These are phyloP conservation scores for Penicillium salamii DNA, from an alignment of 495 filamentous ascomycete genomes.

Conservation along the genomic window DNA sequence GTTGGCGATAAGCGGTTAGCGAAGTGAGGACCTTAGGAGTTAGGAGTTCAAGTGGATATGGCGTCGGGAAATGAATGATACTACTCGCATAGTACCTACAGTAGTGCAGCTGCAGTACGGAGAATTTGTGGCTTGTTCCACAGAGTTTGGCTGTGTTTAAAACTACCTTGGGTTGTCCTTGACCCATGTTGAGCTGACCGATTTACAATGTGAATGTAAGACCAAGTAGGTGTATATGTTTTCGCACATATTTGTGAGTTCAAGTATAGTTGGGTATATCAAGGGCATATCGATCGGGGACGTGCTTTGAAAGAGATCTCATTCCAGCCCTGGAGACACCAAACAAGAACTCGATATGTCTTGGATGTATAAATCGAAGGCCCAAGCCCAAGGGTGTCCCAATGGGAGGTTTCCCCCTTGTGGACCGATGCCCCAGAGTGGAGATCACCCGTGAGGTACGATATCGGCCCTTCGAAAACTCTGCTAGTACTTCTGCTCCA, in stretches of 20 bases:
- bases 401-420: neutral
- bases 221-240: no score
- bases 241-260: no score
- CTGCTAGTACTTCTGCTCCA: no score
- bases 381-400: neutral
- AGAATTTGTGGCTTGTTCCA: neutral
- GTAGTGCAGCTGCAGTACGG: neutral
- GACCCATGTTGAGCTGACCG: no score
- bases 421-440: neutral
- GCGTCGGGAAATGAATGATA: neutral
- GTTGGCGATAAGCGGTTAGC: neutral
- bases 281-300: no score
- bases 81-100: neutral
- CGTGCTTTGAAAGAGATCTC: no score
- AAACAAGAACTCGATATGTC: no score
- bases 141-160: neutral
- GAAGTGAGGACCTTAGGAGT: constrained; percentile 3
- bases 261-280: no score
- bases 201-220: neutral
- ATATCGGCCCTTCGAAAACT: neutral
- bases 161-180: neutral
- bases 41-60: constrained; percentile 1
- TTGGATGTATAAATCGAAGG: no score
- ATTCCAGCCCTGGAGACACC: no score
- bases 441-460: neutral